phyloP scores from a whole-genome alignment of 78 protist species.

The Cavenderia fasciculata region DNA sequence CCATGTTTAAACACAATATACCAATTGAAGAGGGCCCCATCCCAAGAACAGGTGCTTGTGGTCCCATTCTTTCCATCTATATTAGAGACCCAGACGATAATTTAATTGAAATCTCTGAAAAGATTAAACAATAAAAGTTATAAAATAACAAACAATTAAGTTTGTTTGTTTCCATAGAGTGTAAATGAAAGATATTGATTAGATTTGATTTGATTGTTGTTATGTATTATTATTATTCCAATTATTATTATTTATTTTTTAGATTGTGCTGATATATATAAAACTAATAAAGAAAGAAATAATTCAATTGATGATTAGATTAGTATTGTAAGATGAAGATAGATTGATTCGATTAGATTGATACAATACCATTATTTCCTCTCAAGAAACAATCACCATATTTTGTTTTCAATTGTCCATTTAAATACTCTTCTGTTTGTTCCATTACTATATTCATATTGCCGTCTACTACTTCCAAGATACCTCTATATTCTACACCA shows the following conservation, averaged over 20 bases:
- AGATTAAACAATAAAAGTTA: not conserved
- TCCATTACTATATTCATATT: conserved; percentile 97
- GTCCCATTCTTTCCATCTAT: conserved; percentile 10
- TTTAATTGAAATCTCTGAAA: conserved; percentile 50
- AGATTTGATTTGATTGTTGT: too few species aligned
- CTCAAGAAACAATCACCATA: conserved; percentile 96
- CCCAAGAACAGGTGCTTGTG: conserved; percentile 47
- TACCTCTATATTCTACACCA: conserved; percentile 97
- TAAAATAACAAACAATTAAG: too few species aligned
- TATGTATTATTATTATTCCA: too few species aligned
- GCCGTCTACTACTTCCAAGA: conserved; percentile 95
- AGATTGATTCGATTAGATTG: not conserved
- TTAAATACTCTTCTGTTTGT: conserved; percentile 95
- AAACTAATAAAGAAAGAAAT: not conserved
- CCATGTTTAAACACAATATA: not conserved
- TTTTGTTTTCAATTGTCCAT: conserved; percentile 89
- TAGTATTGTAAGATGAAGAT: not conserved
- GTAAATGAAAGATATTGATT: too few species aligned
- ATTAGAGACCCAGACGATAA: conserved; percentile 51
- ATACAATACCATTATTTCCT: conserved; percentile 94
- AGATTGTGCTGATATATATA: conserved; percentile 79
- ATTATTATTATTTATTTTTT: too few species aligned
- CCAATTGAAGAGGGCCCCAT: conserved; percentile 44
- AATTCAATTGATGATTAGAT: not conserved
- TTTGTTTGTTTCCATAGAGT: too few species aligned